Evolutionary conservation across 345 rosid species (phyloP).

Genomic region (Brassica incana): DNA sequence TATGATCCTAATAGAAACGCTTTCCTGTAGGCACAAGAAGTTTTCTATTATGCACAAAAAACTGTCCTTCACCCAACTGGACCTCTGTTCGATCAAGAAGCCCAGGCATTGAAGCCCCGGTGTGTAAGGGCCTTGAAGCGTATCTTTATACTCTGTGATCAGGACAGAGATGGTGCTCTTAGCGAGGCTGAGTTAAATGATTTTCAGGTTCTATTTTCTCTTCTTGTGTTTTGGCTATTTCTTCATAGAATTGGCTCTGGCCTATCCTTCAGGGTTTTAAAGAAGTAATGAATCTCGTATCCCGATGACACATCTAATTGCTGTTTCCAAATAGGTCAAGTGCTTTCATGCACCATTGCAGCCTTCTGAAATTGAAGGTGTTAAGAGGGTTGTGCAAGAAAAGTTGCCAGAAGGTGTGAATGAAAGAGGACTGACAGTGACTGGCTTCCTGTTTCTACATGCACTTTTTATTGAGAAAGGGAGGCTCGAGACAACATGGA

Average conservation of each 20-base stretch:
- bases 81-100: conserved; percentile 92
- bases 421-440: conserved; percentile 87
- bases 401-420: conserved; percentile 89
- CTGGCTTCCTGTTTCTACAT: conserved; percentile 95
- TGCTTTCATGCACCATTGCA: conserved; percentile 98
- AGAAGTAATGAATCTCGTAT: neutral
- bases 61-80: conserved; percentile 96
- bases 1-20: conserved; percentile 4
- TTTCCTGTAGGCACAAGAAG: conserved; percentile 78
- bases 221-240: conserved; percentile 8
- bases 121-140: conserved; percentile 98
- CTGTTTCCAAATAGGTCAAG: conserved; percentile 65
- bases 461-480: conserved; percentile 97
- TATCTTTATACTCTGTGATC: conserved; percentile 93
- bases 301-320: conserved; percentile 23
- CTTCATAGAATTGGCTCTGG: neutral
- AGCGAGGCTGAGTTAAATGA: conserved; percentile 93
- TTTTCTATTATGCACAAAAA: conserved; percentile 95
- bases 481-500: conserved; percentile 99
- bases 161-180: conserved; percentile 91
- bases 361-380: conserved; percentile 95
- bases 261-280: neutral
- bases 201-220: conserved; percentile 36
- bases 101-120: conserved; percentile 84
- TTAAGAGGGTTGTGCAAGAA: conserved; percentile 94